Conservation (phyloP, 2,329 filamentous ascomycete species). For the Akanthomyces uredinophilus region DNA sequence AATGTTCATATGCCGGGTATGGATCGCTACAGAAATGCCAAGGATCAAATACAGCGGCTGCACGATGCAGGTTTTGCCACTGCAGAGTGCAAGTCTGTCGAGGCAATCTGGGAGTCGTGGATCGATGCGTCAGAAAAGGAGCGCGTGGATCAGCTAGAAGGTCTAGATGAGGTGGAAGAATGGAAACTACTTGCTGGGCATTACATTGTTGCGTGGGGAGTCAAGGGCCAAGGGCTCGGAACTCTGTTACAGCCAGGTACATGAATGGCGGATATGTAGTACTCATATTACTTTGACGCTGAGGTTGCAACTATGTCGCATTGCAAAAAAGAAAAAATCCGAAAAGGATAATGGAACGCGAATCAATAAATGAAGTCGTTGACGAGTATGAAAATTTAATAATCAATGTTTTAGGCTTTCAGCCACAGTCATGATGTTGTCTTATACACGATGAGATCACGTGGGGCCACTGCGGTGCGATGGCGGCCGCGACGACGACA, state of each 20-base stretch:
- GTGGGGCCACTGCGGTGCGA: neutral
- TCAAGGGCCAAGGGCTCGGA: conserved; percentile 50
- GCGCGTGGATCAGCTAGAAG: conserved; percentile 73
- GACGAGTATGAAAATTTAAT: too few species aligned
- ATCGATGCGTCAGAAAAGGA: conserved; percentile 66
- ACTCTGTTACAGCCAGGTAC: neutral
- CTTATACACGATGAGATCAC: neutral
- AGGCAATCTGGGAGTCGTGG: conserved; percentile 72
- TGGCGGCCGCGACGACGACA: neutral
- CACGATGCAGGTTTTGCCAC: conserved; percentile 57
- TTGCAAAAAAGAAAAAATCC: neutral
- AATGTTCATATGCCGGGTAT: conserved; percentile 83
- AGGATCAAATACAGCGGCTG: conserved; percentile 65
- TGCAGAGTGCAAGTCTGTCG: conserved; percentile 40
- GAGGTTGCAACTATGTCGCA: neutral
- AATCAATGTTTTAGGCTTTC: neutral
- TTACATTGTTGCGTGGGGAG: conserved; percentile 88
- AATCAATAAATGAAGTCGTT: too few species aligned
- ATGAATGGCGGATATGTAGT: neutral
- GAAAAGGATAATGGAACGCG: neutral
- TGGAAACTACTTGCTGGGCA: conserved; percentile 82
- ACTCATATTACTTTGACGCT: too few species aligned
- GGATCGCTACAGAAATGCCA: conserved; percentile 61
- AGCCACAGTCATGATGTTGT: neutral
- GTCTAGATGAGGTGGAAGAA: conserved; percentile 92